These are phyloP conservation scores for Fusarium proliferatum DNA, from an alignment of 2,329 filamentous ascomycete genomes.

Conservation along the genomic window DNA sequence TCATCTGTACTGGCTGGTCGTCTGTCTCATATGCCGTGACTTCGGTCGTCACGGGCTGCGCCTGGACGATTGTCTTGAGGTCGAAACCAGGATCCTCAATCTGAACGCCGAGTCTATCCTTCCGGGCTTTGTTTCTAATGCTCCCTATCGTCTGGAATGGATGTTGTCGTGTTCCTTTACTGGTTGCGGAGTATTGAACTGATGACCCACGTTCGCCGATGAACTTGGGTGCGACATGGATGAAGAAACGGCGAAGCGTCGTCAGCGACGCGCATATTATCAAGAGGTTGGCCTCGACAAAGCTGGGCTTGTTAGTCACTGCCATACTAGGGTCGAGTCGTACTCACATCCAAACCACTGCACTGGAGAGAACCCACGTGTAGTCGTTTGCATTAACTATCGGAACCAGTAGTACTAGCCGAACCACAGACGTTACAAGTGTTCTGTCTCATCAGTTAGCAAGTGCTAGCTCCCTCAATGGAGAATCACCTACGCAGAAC, in stretches of 20 bases:
- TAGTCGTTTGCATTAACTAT: constrained; percentile 43
- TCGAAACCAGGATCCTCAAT: constrained; percentile 34
- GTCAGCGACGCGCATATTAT: constrained; percentile 52
- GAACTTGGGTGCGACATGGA: constrained; percentile 44
- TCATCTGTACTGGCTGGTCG: constrained; percentile 23
- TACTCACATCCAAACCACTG: constrained; percentile 47
- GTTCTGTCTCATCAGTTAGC: constrained; percentile 44
- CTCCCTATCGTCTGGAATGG: constrained; percentile 37
- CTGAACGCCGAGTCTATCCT: constrained; percentile 17
- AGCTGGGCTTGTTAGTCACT: constrained; percentile 39
- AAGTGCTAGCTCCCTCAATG: neutral
- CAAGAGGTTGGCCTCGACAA: constrained; percentile 51
- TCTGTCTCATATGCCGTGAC: constrained; percentile 26
- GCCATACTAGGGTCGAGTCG: neutral
- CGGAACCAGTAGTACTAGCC: constrained; percentile 46
- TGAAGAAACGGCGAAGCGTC: constrained; percentile 51
- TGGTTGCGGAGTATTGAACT: constrained; percentile 3
- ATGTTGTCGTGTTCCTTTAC: constrained; percentile 23
- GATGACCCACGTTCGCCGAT: constrained; percentile 38
- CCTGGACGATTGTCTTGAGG: constrained; percentile 38
- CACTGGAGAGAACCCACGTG: constrained; percentile 48
- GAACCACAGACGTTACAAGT: constrained; percentile 50
- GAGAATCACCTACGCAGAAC: constrained; percentile 45
- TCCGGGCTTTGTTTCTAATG: neutral
- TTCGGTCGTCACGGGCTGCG: constrained; percentile 33